Evolutionary conservation across 108 stramenopile genomes (phyloP).

Genomic region (Thalassiosira profunda): DNA sequence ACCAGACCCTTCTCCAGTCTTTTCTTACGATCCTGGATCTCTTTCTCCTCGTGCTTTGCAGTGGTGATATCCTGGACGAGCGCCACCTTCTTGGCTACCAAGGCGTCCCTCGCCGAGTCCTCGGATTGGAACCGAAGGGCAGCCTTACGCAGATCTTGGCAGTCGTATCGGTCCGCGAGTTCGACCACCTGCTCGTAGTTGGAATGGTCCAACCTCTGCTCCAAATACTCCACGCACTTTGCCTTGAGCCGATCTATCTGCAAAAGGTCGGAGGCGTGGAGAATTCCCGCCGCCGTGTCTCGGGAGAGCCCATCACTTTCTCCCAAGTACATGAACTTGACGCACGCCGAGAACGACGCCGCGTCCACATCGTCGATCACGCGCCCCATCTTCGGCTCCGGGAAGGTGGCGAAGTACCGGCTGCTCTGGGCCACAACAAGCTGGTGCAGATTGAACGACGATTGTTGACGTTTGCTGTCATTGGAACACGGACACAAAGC

Average conservation of each 20-base stretch:
- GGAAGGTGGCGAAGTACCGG: constrained; percentile 6
- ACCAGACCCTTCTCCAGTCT: neutral
- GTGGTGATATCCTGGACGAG: no score
- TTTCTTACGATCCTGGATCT: no score
- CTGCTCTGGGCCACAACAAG: constrained; percentile 1
- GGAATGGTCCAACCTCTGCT: constrained; percentile 12
- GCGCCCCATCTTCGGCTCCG: neutral
- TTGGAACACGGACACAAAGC: no score
- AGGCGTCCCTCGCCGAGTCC: no score
- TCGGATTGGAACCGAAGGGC: no score
- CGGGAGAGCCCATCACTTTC: no score
- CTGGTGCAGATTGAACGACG: neutral
- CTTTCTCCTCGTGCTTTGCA: no score
- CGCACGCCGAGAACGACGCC: neutral
- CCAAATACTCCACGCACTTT: constrained; percentile 9
- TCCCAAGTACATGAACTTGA: constrained; percentile 15
- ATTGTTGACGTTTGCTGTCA: no score
- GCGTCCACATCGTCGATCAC: neutral
- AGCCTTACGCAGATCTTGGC: constrained; percentile 2
- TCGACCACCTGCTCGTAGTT: constrained; percentile 10
- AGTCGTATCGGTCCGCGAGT: constrained; percentile 2
- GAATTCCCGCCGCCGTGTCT: neutral
- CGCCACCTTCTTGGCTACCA: no score
- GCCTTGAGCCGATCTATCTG: neutral
- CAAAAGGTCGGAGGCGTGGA: neutral